Conservation (phyloP, 768 basidiomycete genomes). For the Trametes coccinea region DNA sequence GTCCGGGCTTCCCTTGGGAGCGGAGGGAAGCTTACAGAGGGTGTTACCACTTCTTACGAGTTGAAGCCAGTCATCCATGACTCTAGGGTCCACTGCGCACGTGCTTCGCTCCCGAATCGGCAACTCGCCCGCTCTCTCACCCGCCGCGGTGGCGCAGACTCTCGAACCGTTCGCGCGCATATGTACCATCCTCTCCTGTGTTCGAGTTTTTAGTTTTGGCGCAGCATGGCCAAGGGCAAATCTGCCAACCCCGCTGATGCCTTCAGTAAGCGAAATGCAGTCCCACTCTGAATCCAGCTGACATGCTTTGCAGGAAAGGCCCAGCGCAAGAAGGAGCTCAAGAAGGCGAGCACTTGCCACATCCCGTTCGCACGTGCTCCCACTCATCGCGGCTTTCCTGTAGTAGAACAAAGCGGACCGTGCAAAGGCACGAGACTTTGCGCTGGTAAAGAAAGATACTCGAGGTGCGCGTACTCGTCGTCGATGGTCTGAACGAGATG, state of each 20-base stretch:
- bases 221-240: constrained; percentile 79
- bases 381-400: constrained; percentile 25
- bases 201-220: neutral
- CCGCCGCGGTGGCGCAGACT: constrained; percentile 1
- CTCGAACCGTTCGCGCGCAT: neutral
- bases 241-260: constrained; percentile 93
- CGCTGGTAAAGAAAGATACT: constrained; percentile 95
- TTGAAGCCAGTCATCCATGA: constrained; percentile 24
- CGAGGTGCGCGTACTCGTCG: constrained; percentile 49
- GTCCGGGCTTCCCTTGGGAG: constrained; percentile 46
- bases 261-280: constrained; percentile 56
- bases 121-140: neutral
- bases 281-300: neutral
- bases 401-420: constrained; percentile 91
- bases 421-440: constrained; percentile 79
- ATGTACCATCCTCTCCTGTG: too few relatives aligned
- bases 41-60: neutral
- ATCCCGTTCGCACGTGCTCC: neutral
- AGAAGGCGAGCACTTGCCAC: constrained; percentile 63
- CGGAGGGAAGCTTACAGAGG: constrained; percentile 40
- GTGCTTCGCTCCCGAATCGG: constrained; percentile 26
- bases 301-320: constrained; percentile 70
- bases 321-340: constrained; percentile 90
- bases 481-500: neutral
- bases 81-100: constrained; percentile 30